Percentiles rank a stretch among this genome's conserved stretches.
Evolutionary conservation across 768 basidiomycete species (phyloP).

Genomic region (Suillus paluster): DNA sequence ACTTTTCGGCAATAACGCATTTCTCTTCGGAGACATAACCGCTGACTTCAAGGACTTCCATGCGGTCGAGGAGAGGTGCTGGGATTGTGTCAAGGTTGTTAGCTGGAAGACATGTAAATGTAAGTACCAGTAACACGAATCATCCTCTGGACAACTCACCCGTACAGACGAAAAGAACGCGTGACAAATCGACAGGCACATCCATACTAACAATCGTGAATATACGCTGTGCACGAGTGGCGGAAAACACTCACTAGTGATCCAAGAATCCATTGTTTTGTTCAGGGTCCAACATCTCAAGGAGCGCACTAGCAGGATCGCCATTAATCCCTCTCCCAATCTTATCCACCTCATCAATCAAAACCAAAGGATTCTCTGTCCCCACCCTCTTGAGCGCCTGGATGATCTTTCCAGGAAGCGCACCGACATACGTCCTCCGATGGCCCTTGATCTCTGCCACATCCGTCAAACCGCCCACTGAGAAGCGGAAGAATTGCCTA

Average conservation of each 20-base stretch:
- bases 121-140: conserved; percentile 4
- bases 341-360: conserved; percentile 97
- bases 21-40: conserved; percentile 97
- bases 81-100: conserved; percentile 95
- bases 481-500: conserved; percentile 95
- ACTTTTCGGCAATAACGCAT: conserved; percentile 82
- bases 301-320: conserved; percentile 86
- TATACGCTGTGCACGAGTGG: no score
- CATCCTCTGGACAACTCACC: conserved; percentile 37
- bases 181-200: conserved; percentile 93
- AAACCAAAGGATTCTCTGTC: conserved; percentile 90
- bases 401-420: conserved; percentile 93
- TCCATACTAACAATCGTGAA: conserved; percentile 68
- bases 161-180: conserved; percentile 97
- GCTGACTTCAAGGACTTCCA: conserved; percentile 95
- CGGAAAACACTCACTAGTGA: conserved; percentile 74
- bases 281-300: conserved; percentile 95
- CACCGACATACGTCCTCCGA: conserved; percentile 94
- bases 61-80: conserved; percentile 90
- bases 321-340: conserved; percentile 91
- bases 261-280: conserved; percentile 95
- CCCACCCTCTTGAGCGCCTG: conserved; percentile 93
- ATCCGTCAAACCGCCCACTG: conserved; percentile 94
- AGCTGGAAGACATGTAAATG: conserved; percentile 45
- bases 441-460: conserved; percentile 99